Conservation (phyloP, 2,329 filamentous ascomycete genomes). For the Onygena corvina region DNA sequence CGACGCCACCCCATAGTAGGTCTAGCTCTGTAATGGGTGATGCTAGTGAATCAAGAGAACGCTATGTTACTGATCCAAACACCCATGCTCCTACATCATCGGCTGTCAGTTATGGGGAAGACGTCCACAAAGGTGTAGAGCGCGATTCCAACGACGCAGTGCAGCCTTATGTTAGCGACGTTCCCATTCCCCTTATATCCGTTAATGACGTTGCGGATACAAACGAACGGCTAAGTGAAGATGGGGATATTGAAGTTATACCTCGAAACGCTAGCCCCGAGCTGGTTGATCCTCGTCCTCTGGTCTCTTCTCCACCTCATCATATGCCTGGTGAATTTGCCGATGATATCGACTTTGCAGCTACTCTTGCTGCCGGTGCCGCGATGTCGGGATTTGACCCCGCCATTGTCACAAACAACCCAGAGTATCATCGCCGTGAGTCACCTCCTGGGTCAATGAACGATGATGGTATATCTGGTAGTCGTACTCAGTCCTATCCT, state of each 20-base stretch:
- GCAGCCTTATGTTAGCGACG: background rate
- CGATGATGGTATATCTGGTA: slow-evolving; percentile 3
- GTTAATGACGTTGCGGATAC: background rate
- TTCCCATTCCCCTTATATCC: background rate
- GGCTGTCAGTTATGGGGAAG: slow-evolving; percentile 6
- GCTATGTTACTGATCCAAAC: background rate
- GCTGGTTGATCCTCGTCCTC: background rate
- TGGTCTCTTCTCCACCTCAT: background rate
- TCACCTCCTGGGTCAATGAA: slow-evolving; percentile 14
- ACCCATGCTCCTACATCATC: background rate
- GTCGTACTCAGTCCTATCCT: slow-evolving; percentile 12
- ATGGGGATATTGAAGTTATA: background rate
- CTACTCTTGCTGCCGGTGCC: slow-evolving; percentile 55
- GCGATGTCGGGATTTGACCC: slow-evolving; percentile 59
- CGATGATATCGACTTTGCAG: slow-evolving; percentile 58
- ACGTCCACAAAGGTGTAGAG: background rate
- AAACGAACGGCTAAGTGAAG: background rate
- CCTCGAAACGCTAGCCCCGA: background rate
- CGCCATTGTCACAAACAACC: slow-evolving; percentile 56
- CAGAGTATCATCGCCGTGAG: slow-evolving; percentile 46
- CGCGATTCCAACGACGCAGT: background rate
- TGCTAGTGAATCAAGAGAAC: slow-evolving; percentile 3
- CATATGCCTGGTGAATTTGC: slow-evolving; percentile 34
- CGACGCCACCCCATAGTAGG: slow-evolving; percentile 44
- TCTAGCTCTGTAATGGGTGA: slow-evolving; percentile 28